Evolutionary conservation across 1,284 basidiomycete genomes (phyloP).

Genomic region (Ustilago vetiveriae): DNA sequence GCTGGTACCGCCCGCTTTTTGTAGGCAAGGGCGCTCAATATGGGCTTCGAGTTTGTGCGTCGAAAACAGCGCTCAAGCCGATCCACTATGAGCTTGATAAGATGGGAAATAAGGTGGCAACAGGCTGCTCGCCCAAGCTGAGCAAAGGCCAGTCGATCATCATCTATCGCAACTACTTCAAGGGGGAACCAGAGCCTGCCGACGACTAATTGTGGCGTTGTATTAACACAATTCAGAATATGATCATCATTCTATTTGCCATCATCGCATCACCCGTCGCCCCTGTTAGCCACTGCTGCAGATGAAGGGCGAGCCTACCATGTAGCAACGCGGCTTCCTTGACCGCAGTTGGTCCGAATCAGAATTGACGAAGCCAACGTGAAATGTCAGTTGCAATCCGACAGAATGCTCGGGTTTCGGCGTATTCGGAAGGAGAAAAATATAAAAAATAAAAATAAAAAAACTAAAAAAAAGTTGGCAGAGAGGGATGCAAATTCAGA

Average conservation of each 20-base stretch:
- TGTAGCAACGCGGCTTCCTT: too few relatives aligned
- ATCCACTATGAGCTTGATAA: slow-evolving; percentile 32
- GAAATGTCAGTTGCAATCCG: too few relatives aligned
- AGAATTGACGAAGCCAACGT: too few relatives aligned
- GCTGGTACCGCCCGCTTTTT: slow-evolving; percentile 46
- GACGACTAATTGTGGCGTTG: slow-evolving; percentile 36
- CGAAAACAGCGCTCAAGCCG: slow-evolving; percentile 36
- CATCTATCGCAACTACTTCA: slow-evolving; percentile 46
- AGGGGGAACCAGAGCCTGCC: slow-evolving; percentile 39
- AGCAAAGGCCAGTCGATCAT: slow-evolving; percentile 37
- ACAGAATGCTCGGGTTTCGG: too few relatives aligned
- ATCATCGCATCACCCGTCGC: too few relatives aligned
- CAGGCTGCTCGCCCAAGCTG: slow-evolving; percentile 40
- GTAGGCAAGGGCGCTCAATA: slow-evolving; percentile 38
- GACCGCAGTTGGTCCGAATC: too few relatives aligned
- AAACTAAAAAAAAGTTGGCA: too few relatives aligned
- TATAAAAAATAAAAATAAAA: too few relatives aligned
- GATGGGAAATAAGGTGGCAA: slow-evolving; percentile 38
- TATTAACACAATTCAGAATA: neutral
- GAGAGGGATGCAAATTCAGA: too few relatives aligned
- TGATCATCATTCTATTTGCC: neutral
- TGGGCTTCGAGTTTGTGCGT: slow-evolving; percentile 14
- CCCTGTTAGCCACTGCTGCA: too few relatives aligned
- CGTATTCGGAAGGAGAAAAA: neutral
- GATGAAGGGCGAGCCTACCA: too few relatives aligned